Percentiles rank a stretch among this genome's conserved stretches.
These are phyloP conservation scores for Dactylellina leptospora DNA, from an alignment of 2,329 filamentous ascomycete species.

Conservation along the genomic window DNA sequence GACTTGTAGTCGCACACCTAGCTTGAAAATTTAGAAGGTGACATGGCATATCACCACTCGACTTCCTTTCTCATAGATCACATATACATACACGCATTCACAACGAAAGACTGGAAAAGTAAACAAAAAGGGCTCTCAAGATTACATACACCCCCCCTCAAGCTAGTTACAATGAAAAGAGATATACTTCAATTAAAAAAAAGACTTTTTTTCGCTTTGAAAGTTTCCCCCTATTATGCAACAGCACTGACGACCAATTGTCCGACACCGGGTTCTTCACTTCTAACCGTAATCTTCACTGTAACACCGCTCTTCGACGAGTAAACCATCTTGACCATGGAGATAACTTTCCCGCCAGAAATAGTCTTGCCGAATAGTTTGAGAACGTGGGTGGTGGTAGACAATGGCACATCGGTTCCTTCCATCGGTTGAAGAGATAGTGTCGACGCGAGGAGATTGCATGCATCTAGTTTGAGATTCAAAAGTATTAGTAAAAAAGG, in stretches of 20 bases:
- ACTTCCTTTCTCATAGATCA: too few relatives aligned
- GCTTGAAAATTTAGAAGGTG: too few relatives aligned
- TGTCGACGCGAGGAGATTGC: slow-evolving; percentile 84
- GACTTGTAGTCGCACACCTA: too few relatives aligned
- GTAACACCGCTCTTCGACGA: slow-evolving; percentile 92
- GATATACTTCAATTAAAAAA: background rate
- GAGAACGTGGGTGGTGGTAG: slow-evolving; percentile 88
- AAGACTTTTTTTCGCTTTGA: slow-evolving; percentile 1
- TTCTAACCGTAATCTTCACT: slow-evolving; percentile 90
- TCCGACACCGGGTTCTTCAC: slow-evolving; percentile 91
- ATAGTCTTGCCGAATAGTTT: slow-evolving; percentile 97
- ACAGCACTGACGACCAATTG: slow-evolving; percentile 74
- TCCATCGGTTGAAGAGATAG: slow-evolving; percentile 93
- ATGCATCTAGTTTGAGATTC: slow-evolving; percentile 73
- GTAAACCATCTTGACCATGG: slow-evolving; percentile 89
- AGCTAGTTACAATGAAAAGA: slow-evolving; percentile 7
- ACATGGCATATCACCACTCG: too few relatives aligned
- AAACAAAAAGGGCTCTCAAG: background rate
- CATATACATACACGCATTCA: background rate
- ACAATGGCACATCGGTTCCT: slow-evolving; percentile 88
- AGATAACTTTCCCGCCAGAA: slow-evolving; percentile 85
- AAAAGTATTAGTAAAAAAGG: slow-evolving; percentile 53
- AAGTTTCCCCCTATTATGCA: slow-evolving; percentile 16
- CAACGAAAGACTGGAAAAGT: background rate
- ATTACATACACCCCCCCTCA: background rate